These are phyloP conservation scores for Keithomyces neogunnii DNA, from an alignment of 2,329 filamentous ascomycete species.

Conservation along the genomic window DNA sequence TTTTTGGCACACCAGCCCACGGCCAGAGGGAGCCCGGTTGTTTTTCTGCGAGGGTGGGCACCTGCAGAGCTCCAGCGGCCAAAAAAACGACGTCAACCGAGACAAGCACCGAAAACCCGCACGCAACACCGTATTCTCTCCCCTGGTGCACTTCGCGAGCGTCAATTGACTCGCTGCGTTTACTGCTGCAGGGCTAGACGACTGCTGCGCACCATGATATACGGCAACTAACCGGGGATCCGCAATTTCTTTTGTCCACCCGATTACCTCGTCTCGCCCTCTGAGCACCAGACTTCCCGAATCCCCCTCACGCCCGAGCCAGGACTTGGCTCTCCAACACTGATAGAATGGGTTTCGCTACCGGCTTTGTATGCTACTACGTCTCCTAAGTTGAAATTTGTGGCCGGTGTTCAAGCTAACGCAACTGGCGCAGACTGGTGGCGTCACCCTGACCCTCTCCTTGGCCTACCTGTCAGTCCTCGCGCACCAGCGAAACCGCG, in stretches of 20 bases:
- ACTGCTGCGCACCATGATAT: constrained; percentile 25
- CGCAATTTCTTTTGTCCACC: background rate
- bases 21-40: background rate
- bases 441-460: constrained; percentile 66
- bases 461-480: constrained; percentile 64
- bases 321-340: constrained; percentile 3
- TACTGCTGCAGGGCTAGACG: constrained; percentile 13
- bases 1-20: constrained; percentile 19
- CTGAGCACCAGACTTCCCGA: background rate
- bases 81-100: constrained; percentile 13
- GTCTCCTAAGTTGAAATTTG: background rate
- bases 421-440: constrained; percentile 50
- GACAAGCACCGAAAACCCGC: background rate
- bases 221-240: constrained; percentile 12
- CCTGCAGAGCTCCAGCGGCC: background rate
- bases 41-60: background rate
- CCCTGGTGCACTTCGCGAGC: background rate
- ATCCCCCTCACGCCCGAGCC: constrained; percentile 19
- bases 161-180: constrained; percentile 7
- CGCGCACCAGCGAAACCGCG: constrained; percentile 60
- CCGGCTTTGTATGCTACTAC: constrained; percentile 57
- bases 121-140: background rate
- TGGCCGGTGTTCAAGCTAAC: constrained; percentile 5
- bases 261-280: constrained; percentile 5
- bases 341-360: constrained; percentile 60